Conservation (phyloP, 352 stramenopile species). For the Achlya hypogyna region DNA sequence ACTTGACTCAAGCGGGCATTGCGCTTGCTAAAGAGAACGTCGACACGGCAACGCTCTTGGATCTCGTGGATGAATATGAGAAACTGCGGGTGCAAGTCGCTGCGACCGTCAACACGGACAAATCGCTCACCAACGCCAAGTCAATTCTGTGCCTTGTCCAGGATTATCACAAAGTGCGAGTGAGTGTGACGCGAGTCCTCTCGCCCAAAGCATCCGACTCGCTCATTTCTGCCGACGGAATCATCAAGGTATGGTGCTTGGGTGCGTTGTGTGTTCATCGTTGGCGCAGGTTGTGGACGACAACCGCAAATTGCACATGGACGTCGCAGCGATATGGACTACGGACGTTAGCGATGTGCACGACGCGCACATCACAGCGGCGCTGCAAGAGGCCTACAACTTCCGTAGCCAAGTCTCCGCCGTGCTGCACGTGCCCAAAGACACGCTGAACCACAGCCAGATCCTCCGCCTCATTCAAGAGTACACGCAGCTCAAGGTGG, state of each 20-base stretch:
- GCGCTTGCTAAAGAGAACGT: conserved; percentile 3
- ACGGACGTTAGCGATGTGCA: neutral
- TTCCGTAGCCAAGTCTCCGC: neutral
- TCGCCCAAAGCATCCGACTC: neutral
- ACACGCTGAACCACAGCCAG: neutral
- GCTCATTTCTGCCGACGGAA: neutral
- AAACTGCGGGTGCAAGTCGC: conserved; percentile 9
- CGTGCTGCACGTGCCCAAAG: neutral
- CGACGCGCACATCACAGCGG: neutral
- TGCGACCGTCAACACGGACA: neutral
- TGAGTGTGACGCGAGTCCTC: neutral
- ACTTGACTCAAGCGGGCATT: conserved; percentile 14
- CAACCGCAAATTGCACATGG: neutral
- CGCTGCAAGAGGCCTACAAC: conserved; percentile 1
- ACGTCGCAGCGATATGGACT: neutral
- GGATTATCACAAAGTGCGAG: conserved; percentile 1
- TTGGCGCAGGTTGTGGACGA: conserved; percentile 10
- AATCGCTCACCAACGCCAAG: neutral
- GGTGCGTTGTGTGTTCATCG: neutral
- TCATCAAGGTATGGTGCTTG: conserved; percentile 4
- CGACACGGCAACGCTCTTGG: conserved; percentile 13
- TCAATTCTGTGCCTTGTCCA: conserved; percentile 1
- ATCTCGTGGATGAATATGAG: conserved; percentile 13
- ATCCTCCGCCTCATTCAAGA: neutral
- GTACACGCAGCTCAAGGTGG: neutral